Evolutionary conservation across 2,329 filamentous ascomycete species (phyloP).

Genomic region (Cyphellophora europaea): DNA sequence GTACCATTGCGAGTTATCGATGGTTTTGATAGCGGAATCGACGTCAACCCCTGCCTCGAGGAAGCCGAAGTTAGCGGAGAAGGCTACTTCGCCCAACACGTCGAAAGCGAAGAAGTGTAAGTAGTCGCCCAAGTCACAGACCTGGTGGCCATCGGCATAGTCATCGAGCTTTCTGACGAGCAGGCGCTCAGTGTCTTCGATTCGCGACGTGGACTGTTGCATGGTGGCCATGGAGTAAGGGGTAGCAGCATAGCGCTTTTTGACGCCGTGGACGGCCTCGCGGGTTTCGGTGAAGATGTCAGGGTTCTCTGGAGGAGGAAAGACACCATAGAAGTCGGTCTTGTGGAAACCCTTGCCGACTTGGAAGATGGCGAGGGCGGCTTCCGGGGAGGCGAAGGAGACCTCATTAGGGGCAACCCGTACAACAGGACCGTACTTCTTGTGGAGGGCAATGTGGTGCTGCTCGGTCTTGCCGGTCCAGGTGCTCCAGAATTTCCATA

Average conservation of each 20-base stretch:
- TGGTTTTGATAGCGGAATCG: constrained; percentile 42
- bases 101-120: constrained; percentile 29
- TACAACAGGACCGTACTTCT: constrained; percentile 37
- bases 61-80: constrained; percentile 41
- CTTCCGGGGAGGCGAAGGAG: constrained; percentile 37
- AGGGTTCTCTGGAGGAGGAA: constrained; percentile 47
- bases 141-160: constrained; percentile 28
- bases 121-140: constrained; percentile 35
- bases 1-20: constrained; percentile 33
- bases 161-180: constrained; percentile 34
- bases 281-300: constrained; percentile 50
- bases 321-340: constrained; percentile 45
- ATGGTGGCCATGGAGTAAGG: constrained; percentile 22
- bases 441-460: constrained; percentile 27
- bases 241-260: constrained; percentile 39
- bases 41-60: constrained; percentile 41
- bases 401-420: constrained; percentile 43
- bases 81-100: constrained; percentile 29
- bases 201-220: constrained; percentile 18
- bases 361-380: constrained; percentile 36
- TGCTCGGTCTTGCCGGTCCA: constrained; percentile 29
- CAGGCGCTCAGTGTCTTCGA: constrained; percentile 31
- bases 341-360: constrained; percentile 46
- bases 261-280: constrained; percentile 45
- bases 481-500: constrained; percentile 32